Base-by-base conservation (phyloP, 441 rosid genomes). In the Corymbia citriodora region DNA sequence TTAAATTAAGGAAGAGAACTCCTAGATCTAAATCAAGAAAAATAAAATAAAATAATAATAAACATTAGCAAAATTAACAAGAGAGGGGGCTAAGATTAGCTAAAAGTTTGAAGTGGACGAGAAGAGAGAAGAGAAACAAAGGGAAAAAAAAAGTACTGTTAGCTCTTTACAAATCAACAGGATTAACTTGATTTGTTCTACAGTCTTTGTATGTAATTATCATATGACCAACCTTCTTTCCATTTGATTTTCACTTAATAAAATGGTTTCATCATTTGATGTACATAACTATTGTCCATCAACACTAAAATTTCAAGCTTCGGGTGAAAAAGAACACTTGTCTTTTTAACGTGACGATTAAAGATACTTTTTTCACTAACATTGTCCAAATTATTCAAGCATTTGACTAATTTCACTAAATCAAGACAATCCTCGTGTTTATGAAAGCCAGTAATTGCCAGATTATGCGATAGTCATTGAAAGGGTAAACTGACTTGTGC, bases 341-440 rank as follows among this genome's bases (percentile, higher is more conserved):
- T 19, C 27, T 19, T 10, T 5, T 0, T 19, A 9, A 19, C 1
- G 4, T 2, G 7, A 10, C 10, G 40, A 18, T n/a, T 65, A n/a
- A 15, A 65, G 31, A 65, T n/a, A 7, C 2, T 14, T 14, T 13
- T 4, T 0, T 18, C 3, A 0, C 10, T 31, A 45, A 19, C 3
- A 15, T 10, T 36, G 14, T 36, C 7, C 5, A 0, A 33, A 36
- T 79, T 12, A 40, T 23, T 79, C 0, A 0, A 40, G 13, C 1
- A 21, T 40, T 40, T 5, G 14, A 79, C 6, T 79, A 12, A 79
- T 12, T 23, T 25, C 6, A 7, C 3, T 23, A 0, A 12, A 40
- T 40, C 6, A 12, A 40, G n/a, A 40, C 14, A 6, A 12, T 8
- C 18, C 19, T 4, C 6, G 6, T n/a, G 2, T 3, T 3, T 7